Evolutionary conservation across 495 filamentous ascomycete genomes (phyloP), one percentile per base, ranked within the genome.

Genomic region (Podospora didyma): DNA sequence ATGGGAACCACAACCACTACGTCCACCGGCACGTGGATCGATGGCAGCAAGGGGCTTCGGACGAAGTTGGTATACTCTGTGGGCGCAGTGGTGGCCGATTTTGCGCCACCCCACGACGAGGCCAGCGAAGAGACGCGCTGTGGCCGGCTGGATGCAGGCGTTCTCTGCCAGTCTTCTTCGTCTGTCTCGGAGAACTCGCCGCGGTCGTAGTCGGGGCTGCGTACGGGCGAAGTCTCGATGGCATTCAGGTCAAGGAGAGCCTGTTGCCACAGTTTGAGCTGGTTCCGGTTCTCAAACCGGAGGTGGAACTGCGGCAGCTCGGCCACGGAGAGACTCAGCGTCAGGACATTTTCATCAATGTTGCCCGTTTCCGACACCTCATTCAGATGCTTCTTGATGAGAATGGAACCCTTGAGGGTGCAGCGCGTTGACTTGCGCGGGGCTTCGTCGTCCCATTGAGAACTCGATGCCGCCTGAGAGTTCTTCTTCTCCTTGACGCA

Each of bases 271-370:
- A 88, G 80, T 63, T 96, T 93, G 57, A 99, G 76, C 71, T 96
- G 90, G 59, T 79, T 84, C 19, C 88, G 85, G 61, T 85, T 92
- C 47, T 88, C 87, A 75, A 97, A 99, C 57, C 88, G 87, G 20
- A 99, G 84, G 67, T 95, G 94, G 72, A 99, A 99, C 59, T 90
- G 90, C 3, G 95, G 94, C n/a, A 99, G 83, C 71, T 99, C 94
- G 55, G 83, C 83, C 22, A 99, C 94, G 5, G 92, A 95, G 20
- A 99, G 82, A 68, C 87, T 96, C 24, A 99, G 78, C 0, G 95
- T 92, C 19, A 99, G 81, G 55, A 97, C 80, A 20, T 88, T 87
- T 51, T 92, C 89, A 58, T 96, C 92, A 73, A 75, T 63, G 67
- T 53, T 64, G 50, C 78, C 79, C 39, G 77, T 84, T 62, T 97